phyloP scores from a whole-genome alignment of 345 rosid genomes.

The sweet orange (Citrus sinensis) region DNA sequence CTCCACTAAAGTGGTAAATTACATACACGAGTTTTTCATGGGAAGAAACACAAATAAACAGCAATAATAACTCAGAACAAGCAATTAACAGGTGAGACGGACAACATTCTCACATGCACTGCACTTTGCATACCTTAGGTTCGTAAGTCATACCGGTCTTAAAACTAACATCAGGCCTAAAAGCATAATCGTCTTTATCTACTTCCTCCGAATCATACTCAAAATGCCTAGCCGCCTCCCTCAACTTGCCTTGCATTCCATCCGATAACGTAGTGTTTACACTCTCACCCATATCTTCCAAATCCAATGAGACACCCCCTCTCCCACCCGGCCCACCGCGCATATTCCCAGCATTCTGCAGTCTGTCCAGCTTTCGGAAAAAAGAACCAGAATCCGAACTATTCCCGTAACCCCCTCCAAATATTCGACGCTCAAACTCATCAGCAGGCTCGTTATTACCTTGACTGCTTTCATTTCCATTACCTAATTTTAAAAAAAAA shows the following conservation, averaged over 20 bases:
- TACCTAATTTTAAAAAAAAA: neutral
- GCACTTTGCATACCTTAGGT: constrained; percentile 33
- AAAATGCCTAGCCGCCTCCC: constrained; percentile 36
- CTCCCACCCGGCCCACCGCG: neutral
- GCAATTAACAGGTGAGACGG: neutral
- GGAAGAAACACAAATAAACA: neutral
- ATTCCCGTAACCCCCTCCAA: constrained; percentile 25
- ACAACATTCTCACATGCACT: neutral
- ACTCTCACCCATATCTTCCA: constrained; percentile 23
- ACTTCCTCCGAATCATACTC: constrained; percentile 33
- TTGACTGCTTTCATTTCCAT: constrained; percentile 1
- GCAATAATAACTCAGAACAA: neutral
- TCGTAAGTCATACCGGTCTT: constrained; percentile 21
- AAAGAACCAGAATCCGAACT: constrained; percentile 24
- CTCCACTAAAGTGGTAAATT: neutral
- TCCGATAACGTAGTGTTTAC: constrained; percentile 33
- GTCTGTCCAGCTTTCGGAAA: constrained; percentile 33
- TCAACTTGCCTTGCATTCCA: constrained; percentile 48
- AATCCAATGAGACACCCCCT: neutral
- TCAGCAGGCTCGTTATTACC: constrained; percentile 30
- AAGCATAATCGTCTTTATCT: constrained; percentile 25
- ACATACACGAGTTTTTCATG: neutral
- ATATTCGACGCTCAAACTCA: constrained; percentile 38
- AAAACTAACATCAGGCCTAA: constrained; percentile 41
- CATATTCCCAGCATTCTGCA: constrained; percentile 23